phyloP scores from a whole-genome alignment of 306 rosid species.

The Pterocarpus santalinus region DNA sequence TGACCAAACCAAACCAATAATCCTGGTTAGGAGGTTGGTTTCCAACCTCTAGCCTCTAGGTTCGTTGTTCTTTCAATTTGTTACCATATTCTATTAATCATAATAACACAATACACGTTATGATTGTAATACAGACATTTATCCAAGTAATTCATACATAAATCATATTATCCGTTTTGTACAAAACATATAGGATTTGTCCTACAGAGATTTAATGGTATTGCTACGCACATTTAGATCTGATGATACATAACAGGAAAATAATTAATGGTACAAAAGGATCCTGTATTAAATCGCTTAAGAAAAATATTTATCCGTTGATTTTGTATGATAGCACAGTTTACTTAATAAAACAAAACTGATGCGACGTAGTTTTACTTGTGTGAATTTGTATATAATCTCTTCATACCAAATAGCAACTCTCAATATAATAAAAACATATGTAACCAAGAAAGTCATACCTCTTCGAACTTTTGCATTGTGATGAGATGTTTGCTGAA shows the following conservation, averaged over 20 bases:
- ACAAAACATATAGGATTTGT: slow-evolving; percentile 6
- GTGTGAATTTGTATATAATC: too few relatives aligned
- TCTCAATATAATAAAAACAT: neutral
- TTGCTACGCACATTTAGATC: slow-evolving; percentile 8
- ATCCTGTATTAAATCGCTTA: too few relatives aligned
- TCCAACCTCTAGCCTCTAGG: neutral
- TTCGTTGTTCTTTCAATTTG: slow-evolving; percentile 15
- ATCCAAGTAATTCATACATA: slow-evolving; percentile 17
- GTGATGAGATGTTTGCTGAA: slow-evolving; percentile 89
- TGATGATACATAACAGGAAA: neutral
- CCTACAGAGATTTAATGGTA: neutral
- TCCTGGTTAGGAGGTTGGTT: neutral
- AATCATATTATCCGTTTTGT: slow-evolving; percentile 28
- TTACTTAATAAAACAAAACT: too few relatives aligned
- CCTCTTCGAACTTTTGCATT: slow-evolving; percentile 91
- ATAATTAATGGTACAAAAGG: too few relatives aligned
- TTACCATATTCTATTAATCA: slow-evolving; percentile 12
- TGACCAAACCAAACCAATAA: slow-evolving; percentile 5
- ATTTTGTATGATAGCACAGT: too few relatives aligned
- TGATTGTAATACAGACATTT: neutral
- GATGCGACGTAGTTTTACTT: too few relatives aligned
- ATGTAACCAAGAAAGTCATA: slow-evolving; percentile 44
- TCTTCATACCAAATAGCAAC: too few relatives aligned
- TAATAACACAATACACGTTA: slow-evolving; percentile 5
- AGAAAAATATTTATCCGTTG: too few relatives aligned